phyloP scores from a whole-genome alignment of 2,329 filamentous ascomycete genomes.

The Sporothrix curviconia region DNA sequence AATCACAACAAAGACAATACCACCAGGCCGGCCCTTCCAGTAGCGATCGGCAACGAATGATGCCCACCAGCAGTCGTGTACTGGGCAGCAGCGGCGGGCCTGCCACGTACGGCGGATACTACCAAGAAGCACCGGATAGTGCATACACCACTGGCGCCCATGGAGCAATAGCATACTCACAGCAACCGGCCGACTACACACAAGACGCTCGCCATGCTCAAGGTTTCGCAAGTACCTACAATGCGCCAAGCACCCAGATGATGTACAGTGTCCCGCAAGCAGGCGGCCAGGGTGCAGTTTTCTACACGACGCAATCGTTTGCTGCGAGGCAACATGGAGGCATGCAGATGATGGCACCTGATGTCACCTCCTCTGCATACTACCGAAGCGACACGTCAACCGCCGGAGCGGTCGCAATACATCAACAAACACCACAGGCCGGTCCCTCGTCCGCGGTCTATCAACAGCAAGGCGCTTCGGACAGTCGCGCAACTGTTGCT shows the following conservation, averaged over 20 bases:
- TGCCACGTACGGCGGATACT: slow-evolving; percentile 53
- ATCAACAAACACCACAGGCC: slow-evolving; percentile 41
- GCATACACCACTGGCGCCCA: slow-evolving; percentile 46
- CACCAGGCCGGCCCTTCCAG: slow-evolving; percentile 38
- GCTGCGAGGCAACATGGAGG: slow-evolving; percentile 67
- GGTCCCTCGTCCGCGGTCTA: slow-evolving; percentile 55
- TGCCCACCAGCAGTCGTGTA: neutral
- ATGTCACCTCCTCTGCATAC: slow-evolving; percentile 67
- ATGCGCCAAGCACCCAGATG: slow-evolving; percentile 56
- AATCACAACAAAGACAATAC: slow-evolving; percentile 42
- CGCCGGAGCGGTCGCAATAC: slow-evolving; percentile 49
- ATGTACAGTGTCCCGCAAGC: slow-evolving; percentile 73
- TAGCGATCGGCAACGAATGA: slow-evolving; percentile 10
- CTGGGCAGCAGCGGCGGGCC: slow-evolving; percentile 45
- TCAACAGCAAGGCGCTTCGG: slow-evolving; percentile 57
- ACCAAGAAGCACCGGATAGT: slow-evolving; percentile 43
- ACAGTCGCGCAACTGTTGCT: slow-evolving; percentile 49
- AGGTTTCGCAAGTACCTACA: slow-evolving; percentile 51
- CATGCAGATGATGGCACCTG: slow-evolving; percentile 64
- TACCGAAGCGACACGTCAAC: slow-evolving; percentile 61
- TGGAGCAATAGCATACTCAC: slow-evolving; percentile 50
- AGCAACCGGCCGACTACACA: slow-evolving; percentile 51
- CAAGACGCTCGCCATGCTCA: slow-evolving; percentile 53
- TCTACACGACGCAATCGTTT: slow-evolving; percentile 71
- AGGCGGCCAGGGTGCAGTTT: slow-evolving; percentile 53